Conservation (phyloP, 2,329 filamentous ascomycete genomes). For the Moelleriella libera region DNA sequence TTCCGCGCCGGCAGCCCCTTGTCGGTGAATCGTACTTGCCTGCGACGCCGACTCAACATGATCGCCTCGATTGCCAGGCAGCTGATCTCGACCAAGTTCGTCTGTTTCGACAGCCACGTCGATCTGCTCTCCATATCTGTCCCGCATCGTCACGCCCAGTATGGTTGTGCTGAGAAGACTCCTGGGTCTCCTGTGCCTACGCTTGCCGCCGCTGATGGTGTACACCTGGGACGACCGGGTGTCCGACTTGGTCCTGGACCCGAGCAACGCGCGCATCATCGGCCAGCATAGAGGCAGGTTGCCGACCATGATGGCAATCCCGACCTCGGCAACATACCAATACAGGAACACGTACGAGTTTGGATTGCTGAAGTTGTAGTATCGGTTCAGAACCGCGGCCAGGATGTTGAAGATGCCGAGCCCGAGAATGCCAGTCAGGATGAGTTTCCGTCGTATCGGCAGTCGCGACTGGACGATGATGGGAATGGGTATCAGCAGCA, state of each 20-base stretch:
- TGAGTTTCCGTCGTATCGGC: constrained; percentile 29
- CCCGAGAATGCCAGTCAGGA: constrained; percentile 39
- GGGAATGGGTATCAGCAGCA: constrained; percentile 30
- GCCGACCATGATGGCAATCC: constrained; percentile 43
- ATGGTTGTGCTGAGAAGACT: constrained; percentile 6
- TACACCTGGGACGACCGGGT: constrained; percentile 11
- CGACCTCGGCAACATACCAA: constrained; percentile 47
- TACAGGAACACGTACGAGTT: constrained; percentile 42
- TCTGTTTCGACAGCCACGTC: not conserved
- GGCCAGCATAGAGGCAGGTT: constrained; percentile 48
- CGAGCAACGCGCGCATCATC: constrained; percentile 30
- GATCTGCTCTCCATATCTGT: constrained; percentile 15
- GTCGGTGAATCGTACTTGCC: constrained; percentile 4
- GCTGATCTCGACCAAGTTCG: not conserved
- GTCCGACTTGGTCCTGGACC: constrained; percentile 9
- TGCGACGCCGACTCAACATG: constrained; percentile 15
- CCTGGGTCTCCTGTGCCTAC: constrained; percentile 5
- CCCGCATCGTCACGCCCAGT: constrained; percentile 12
- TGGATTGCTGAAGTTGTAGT: constrained; percentile 43
- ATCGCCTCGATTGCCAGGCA: constrained; percentile 10
- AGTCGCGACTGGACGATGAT: constrained; percentile 26
- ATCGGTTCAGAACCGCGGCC: constrained; percentile 44
- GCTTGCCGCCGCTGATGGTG: constrained; percentile 6
- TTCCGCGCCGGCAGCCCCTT: constrained; percentile 6
- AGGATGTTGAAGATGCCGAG: constrained; percentile 42